Evolutionary conservation across 495 filamentous ascomycete genomes (phyloP).

Genomic region (Cercophora samala): DNA sequence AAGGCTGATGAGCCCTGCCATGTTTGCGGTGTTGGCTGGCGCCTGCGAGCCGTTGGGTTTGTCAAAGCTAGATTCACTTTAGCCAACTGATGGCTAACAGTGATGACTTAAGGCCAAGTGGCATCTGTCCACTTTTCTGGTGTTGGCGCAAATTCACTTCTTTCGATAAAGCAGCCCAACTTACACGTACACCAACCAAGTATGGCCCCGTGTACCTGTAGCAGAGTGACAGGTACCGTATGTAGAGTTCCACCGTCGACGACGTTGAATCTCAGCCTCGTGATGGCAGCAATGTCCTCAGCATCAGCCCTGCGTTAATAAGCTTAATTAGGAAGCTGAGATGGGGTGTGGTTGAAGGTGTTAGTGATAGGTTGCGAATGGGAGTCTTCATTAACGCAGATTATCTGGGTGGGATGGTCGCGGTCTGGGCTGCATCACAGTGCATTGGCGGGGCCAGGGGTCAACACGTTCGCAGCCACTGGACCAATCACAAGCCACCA

Average conservation of each 20-base stretch:
- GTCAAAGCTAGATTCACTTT: background rate
- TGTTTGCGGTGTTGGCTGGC: background rate
- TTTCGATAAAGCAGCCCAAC: background rate
- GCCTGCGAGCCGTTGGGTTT: background rate
- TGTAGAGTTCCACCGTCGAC: background rate
- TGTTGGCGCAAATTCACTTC: background rate
- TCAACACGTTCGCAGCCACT: background rate
- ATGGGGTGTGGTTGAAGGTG: conserved; percentile 17
- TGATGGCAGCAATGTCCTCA: conserved; percentile 3
- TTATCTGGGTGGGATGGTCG: conserved; percentile 15
- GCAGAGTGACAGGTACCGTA: background rate
- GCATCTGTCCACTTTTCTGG: background rate
- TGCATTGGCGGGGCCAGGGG: conserved; percentile 9
- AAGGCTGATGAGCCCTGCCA: conserved; percentile 1
- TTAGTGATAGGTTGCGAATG: conserved; percentile 12
- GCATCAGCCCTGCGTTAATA: conserved; percentile 16
- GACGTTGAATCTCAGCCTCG: conserved; percentile 7
- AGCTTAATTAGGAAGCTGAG: conserved; percentile 6
- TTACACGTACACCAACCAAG: background rate
- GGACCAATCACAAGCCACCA: conserved; percentile 15
- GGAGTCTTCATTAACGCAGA: conserved; percentile 17
- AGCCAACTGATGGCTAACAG: background rate
- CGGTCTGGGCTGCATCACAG: background rate
- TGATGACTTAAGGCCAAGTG: conserved; percentile 2
- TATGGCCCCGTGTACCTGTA: background rate